Percentiles rank a stretch among this genome's conserved stretches.
phyloP scores from a whole-genome alignment of 1,284 basidiomycete species.

The Malassezia globosa region DNA sequence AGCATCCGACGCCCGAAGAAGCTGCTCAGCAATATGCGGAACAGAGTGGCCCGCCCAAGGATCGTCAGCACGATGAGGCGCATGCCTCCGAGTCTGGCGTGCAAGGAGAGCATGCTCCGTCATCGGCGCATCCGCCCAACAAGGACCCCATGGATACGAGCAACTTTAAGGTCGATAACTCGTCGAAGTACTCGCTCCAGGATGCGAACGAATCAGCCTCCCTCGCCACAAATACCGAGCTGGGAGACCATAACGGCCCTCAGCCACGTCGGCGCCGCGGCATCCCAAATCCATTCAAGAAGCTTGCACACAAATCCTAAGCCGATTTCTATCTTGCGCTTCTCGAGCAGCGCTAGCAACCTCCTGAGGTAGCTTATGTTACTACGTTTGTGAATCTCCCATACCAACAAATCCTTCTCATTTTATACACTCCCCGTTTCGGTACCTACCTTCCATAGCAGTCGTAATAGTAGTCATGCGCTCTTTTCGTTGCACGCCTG shows the following conservation, averaged over 20 bases:
- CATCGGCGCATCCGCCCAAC: conserved; percentile 7
- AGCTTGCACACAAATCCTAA: neutral
- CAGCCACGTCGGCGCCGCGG: conserved; percentile 23
- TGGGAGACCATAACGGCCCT: too few relatives aligned
- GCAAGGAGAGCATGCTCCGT: conserved; percentile 8
- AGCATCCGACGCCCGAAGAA: neutral
- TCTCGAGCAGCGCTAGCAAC: too few relatives aligned
- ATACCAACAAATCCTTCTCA: too few relatives aligned
- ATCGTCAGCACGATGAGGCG: neutral
- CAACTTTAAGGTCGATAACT: neutral
- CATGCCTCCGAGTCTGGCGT: neutral
- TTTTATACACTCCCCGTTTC: too few relatives aligned
- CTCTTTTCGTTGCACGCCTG: too few relatives aligned
- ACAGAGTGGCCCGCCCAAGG: neutral
- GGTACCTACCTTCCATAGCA: too few relatives aligned
- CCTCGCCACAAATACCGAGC: neutral
- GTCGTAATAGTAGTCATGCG: too few relatives aligned
- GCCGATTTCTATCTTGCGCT: too few relatives aligned
- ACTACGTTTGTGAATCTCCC: too few relatives aligned
- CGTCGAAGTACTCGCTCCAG: conserved; percentile 6
- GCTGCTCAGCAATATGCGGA: conserved; percentile 18
- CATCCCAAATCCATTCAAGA: conserved; percentile 35
- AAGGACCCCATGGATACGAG: conserved; percentile 19
- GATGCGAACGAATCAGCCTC: conserved; percentile 15
- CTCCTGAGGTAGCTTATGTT: too few relatives aligned